phyloP scores from a whole-genome alignment of 1,284 basidiomycete genomes.

The Kalmanozyma brasiliensis region DNA sequence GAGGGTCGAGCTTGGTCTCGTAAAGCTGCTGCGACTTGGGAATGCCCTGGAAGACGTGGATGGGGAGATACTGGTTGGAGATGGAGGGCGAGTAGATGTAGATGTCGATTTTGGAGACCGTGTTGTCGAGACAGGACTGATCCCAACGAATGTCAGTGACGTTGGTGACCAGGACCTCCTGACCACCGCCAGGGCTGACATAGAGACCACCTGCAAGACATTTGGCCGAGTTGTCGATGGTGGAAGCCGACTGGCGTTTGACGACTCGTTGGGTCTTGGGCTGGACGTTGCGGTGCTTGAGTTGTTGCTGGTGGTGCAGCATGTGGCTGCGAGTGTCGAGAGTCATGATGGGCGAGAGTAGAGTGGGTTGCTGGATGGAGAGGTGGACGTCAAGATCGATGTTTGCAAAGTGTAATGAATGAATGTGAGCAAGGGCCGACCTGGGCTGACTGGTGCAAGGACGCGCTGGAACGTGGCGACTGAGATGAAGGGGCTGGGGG shows the following conservation, averaged over 20 bases:
- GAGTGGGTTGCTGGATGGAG: neutral
- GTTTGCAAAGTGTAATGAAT: conserved; percentile 8
- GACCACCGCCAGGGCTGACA: conserved; percentile 32
- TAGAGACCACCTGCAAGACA: conserved; percentile 60
- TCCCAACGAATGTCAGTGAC: conserved; percentile 56
- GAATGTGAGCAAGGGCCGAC: conserved; percentile 27
- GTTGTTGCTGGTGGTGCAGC: conserved; percentile 39
- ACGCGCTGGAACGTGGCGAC: conserved; percentile 4
- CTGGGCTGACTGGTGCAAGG: conserved; percentile 19
- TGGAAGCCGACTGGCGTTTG: conserved; percentile 42
- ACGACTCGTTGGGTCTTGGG: conserved; percentile 22
- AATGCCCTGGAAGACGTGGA: conserved; percentile 59
- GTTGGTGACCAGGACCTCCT: conserved; percentile 44
- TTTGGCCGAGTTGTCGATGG: conserved; percentile 46
- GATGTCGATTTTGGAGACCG: conserved; percentile 59
- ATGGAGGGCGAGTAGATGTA: conserved; percentile 62
- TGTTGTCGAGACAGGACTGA: conserved; percentile 47
- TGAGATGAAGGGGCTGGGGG: conserved; percentile 6
- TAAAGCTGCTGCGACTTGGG: conserved; percentile 44
- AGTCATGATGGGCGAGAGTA: conserved; percentile 37
- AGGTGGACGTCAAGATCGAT: conserved; percentile 4
- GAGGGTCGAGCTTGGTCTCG: conserved; percentile 54
- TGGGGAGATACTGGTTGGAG: conserved; percentile 48
- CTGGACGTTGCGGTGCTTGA: conserved; percentile 37
- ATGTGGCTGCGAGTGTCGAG: conserved; percentile 38